phyloP scores from a whole-genome alignment of 441 rosid species.

The Gossypium lobatum region DNA sequence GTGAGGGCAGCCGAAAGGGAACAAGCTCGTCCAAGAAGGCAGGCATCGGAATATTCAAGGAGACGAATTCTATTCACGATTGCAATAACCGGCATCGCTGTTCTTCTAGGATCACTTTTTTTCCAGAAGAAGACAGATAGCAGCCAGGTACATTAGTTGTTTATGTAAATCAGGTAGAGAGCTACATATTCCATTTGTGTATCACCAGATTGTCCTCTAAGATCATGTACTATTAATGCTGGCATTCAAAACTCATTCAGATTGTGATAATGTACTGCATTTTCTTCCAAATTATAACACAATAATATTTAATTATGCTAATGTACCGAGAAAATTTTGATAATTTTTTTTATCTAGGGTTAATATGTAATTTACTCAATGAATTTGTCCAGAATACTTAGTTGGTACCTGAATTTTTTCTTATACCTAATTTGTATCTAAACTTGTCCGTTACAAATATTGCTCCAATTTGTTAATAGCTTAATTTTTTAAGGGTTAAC shows the following conservation, averaged over 20 bases:
- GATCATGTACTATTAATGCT: conserved; percentile 13
- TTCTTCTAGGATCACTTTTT: conserved; percentile 72
- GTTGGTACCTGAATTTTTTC: no score
- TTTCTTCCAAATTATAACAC: no score
- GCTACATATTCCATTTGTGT: conserved; percentile 25
- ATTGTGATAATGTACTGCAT: conserved; percentile 7
- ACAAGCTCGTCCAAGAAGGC: conserved; percentile 46
- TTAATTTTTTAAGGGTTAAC: no score
- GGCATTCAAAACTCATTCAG: conserved; percentile 16
- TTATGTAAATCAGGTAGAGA: conserved; percentile 29
- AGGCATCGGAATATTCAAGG: conserved; percentile 44
- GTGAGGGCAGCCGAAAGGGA: conserved; percentile 56
- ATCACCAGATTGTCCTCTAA: conserved; percentile 11
- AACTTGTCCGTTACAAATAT: no score
- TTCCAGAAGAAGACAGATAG: conserved; percentile 65
- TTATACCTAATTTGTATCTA: no score
- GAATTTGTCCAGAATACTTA: no score
- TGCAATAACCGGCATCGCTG: conserved; percentile 88
- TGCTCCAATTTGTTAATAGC: no score
- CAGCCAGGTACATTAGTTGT: conserved; percentile 36
- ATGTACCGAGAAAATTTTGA: no score
- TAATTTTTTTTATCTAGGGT: no score
- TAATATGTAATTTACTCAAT: no score
- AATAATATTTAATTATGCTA: no score
- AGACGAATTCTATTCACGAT: conserved; percentile 66